A percentile compares a stretch with the other conserved stretches of the same genome.
Evolutionary conservation across 352 stramenopile species (phyloP).

Genomic region (Pythium myriotylum): DNA sequence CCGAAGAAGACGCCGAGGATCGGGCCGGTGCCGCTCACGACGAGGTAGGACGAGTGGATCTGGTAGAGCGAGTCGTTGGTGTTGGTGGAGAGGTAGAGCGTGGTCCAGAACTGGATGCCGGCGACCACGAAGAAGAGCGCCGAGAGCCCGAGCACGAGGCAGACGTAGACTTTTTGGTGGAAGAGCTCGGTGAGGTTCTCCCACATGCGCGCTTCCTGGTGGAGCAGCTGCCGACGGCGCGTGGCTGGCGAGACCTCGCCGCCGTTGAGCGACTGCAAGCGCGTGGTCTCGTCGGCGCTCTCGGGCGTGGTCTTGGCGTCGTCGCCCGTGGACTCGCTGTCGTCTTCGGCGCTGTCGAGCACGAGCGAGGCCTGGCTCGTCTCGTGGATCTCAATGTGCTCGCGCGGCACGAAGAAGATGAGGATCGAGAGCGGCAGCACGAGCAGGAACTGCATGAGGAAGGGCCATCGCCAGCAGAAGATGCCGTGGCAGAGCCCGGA

Average conservation of each 20-base stretch:
- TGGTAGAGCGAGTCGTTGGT: conserved; percentile 75
- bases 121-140: conserved; percentile 85
- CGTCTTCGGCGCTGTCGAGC: conserved; percentile 59
- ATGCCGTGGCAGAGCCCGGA: conserved; percentile 67
- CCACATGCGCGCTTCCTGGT: conserved; percentile 41
- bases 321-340: conserved; percentile 22
- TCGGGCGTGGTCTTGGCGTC: conserved; percentile 13
- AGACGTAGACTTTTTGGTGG: conserved; percentile 71
- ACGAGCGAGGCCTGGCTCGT: conserved; percentile 64
- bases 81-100: conserved; percentile 82
- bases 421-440: conserved; percentile 73
- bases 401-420: conserved; percentile 79
- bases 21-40: conserved; percentile 75
- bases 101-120: conserved; percentile 85
- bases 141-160: conserved; percentile 77
- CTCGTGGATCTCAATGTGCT: conserved; percentile 64
- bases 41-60: conserved; percentile 74
- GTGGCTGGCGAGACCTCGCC: conserved; percentile 5
- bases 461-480: conserved; percentile 88
- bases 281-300: conserved; percentile 15
- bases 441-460: conserved; percentile 76
- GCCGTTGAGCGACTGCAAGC: conserved; percentile 13
- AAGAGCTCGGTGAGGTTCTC: conserved; percentile 56
- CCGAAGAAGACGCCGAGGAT: conserved; percentile 88
- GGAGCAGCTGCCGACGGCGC: conserved; percentile 23